Conservation (phyloP, 2,329 filamentous ascomycete species). For the Talaromyces sp. region DNA sequence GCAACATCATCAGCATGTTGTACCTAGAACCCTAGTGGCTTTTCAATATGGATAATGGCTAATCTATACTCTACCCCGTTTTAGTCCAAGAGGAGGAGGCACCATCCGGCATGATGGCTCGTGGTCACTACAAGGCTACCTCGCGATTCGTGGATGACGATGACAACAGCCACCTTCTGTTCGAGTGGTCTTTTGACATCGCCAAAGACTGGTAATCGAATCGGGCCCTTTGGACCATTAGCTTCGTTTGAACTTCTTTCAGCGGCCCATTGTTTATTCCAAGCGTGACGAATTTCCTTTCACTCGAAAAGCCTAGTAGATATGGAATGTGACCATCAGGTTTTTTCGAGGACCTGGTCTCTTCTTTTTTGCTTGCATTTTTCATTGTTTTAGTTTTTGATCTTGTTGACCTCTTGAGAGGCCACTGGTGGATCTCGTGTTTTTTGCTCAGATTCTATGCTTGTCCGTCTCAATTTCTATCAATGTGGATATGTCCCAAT, state of each 20-base stretch:
- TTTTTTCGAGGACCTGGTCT: conserved; percentile 1
- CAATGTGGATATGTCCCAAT: background rate
- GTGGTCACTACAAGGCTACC: conserved; percentile 85
- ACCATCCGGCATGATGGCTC: conserved; percentile 83
- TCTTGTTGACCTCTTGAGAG: background rate
- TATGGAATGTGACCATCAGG: conserved; percentile 21
- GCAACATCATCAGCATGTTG: background rate
- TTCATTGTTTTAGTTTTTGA: conserved; percentile 1
- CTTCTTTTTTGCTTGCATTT: background rate
- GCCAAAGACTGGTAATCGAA: conserved; percentile 78
- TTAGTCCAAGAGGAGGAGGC: conserved; percentile 89
- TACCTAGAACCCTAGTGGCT: background rate
- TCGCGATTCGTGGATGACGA: conserved; percentile 97
- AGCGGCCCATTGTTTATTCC: conserved; percentile 25
- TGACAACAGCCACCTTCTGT: conserved; percentile 83
- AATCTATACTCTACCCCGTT: background rate
- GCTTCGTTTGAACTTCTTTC: conserved; percentile 24
- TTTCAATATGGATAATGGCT: background rate
- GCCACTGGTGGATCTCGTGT: background rate
- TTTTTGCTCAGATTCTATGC: conserved; percentile 1
- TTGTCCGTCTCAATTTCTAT: background rate
- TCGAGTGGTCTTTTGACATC: conserved; percentile 97
- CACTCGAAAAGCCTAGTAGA: conserved; percentile 33
- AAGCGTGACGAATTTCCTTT: conserved; percentile 35
- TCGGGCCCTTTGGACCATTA: conserved; percentile 4